Percentiles rank a stretch among this genome's conserved stretches.
Conservation (phyloP, 768 basidiomycete genomes). For the Termitomyces eurrhizus region DNA sequence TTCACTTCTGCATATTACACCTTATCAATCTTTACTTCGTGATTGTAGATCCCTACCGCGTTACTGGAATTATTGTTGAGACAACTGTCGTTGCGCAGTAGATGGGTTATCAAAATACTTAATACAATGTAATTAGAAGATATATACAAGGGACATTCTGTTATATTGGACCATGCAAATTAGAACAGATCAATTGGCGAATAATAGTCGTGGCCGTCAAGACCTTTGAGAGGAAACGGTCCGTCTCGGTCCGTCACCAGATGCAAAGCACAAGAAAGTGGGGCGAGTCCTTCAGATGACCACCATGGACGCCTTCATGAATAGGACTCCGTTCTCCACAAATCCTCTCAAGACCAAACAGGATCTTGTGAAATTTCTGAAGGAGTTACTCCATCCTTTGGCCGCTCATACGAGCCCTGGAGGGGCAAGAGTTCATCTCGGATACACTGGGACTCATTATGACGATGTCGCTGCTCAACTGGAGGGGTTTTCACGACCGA, state of each 20-base stretch:
- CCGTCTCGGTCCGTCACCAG: constrained; percentile 10
- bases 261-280: constrained; percentile 4
- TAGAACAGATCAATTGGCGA: background rate
- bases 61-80: constrained; percentile 86
- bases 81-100: constrained; percentile 74
- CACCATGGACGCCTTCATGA: constrained; percentile 30
- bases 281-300: background rate
- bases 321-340: constrained; percentile 40
- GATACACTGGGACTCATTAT: constrained; percentile 68
- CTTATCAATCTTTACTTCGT: constrained; percentile 1
- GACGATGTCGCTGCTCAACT: constrained; percentile 70
- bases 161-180: constrained; percentile 1
- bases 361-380: constrained; percentile 55
- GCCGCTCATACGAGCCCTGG: constrained; percentile 68
- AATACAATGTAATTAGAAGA: constrained; percentile 4
- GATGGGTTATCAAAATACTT: constrained; percentile 1
- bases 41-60: constrained; percentile 84
- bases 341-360: constrained; percentile 62
- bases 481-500: constrained; percentile 72
- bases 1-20: constrained; percentile 8
- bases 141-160: constrained; percentile 12
- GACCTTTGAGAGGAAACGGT: background rate
- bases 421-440: constrained; percentile 67
- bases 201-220: too few relatives aligned
- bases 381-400: constrained; percentile 60